These are phyloP conservation scores for Pythium coloratum DNA, from an alignment of 352 stramenopile species.

Conservation along the genomic window DNA sequence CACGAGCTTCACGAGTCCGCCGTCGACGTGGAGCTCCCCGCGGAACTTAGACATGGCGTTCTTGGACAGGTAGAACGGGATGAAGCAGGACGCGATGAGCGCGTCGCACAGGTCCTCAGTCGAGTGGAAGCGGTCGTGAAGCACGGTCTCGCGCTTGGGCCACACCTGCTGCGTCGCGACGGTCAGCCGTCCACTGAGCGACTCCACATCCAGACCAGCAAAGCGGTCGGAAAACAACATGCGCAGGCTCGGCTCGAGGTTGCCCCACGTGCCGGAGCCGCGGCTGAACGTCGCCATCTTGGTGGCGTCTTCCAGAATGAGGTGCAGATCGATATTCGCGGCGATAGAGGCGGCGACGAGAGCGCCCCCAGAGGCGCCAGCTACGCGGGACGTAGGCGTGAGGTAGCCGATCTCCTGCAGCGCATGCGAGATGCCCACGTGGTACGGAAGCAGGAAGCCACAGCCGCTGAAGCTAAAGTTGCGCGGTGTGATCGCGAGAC, in stretches of 20 bases:
- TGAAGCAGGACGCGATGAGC: constrained; percentile 74
- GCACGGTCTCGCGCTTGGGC: constrained; percentile 50
- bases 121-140: constrained; percentile 60
- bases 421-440: constrained; percentile 66
- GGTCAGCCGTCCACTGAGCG: constrained; percentile 49
- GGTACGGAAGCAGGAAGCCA: constrained; percentile 80
- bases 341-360: constrained; percentile 68
- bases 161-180: constrained; percentile 75
- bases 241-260: constrained; percentile 62
- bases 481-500: background rate
- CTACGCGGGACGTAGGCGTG: constrained; percentile 49
- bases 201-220: constrained; percentile 36
- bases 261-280: constrained; percentile 57
- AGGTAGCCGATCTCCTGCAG: constrained; percentile 57
- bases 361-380: constrained; percentile 69
- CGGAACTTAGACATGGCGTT: constrained; percentile 53
- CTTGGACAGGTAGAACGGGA: constrained; percentile 73
- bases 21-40: constrained; percentile 70
- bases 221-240: constrained; percentile 58
- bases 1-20: constrained; percentile 65
- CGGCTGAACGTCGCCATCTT: constrained; percentile 54
- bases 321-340: constrained; percentile 42
- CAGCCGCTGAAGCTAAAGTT: constrained; percentile 83
- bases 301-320: constrained; percentile 67
- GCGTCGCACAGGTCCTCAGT: constrained; percentile 57